Evolutionary conservation across 1,284 basidiomycete species (phyloP), one percentile per base, ranked within the genome.

Genomic region (Ustilago tritici): DNA sequence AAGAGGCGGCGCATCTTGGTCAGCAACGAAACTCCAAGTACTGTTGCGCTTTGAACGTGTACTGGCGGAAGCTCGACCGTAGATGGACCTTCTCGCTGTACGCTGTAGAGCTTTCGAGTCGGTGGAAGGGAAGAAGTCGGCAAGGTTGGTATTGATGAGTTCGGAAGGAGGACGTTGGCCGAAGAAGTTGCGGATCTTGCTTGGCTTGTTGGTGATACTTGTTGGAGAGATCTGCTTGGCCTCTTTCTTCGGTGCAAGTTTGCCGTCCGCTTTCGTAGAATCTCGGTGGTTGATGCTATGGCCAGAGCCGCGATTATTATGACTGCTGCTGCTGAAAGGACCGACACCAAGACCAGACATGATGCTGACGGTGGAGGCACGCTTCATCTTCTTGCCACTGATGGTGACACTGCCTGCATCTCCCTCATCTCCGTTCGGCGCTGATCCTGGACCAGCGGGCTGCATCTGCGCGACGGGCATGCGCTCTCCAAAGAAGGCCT

Each of bases 111-210:
- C 81, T 47, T 71, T 94, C 88, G 93, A 94, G 88, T 97, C 94
- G 1, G 94, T 92, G 69, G 91, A 90, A 1, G 96, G 97, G 90
- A 99, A 99, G 88, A 93, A 99, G 69, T 98, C 95, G 23, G 93
- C 92, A 50, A 99, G 87, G 85, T 99, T 95, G n/a, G 90, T 96
- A 36, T 95, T 94, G 87, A 99, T 99, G 78, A 99, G 90, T 86
- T 99, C 96, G 85, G 92, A 94, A 0, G 97, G 95, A 0, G 97
- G 97, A 53, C 97, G 92, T 84, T 98, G 96, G 11, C 96, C 97
- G 82, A 98, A 96, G 89, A 99, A 99, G 89, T 95, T 96, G 87
- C 95, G 94, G 71, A 98, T 88, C 86, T 89, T 90, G 83, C 82
- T 70, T 28, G 82, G 77, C 36, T 79, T 82, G 70, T 65, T 67